These are phyloP conservation scores for Xylaria polymorpha DNA, from an alignment of 2,329 filamentous ascomycete genomes.

Conservation along the genomic window DNA sequence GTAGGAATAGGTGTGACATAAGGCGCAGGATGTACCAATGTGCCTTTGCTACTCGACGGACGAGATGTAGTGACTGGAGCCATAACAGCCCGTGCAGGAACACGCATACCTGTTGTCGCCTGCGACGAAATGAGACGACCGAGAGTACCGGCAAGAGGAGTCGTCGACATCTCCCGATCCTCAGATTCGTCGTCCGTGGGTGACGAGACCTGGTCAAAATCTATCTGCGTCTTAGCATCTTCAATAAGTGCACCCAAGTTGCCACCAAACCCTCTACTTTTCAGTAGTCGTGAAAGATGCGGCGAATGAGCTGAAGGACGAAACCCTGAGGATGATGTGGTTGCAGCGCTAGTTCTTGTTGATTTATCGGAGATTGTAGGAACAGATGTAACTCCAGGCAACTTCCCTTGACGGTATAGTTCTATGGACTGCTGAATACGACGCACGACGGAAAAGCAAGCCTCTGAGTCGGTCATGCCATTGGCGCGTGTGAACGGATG, in stretches of 20 bases:
- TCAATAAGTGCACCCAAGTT: conserved; percentile 69
- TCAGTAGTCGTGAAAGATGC: conserved; percentile 74
- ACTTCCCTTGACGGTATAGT: conserved; percentile 63
- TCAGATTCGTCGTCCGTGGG: conserved; percentile 66
- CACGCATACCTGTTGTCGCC: conserved; percentile 58
- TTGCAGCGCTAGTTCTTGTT: conserved; percentile 41
- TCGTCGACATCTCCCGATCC: conserved; percentile 58
- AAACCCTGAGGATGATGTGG: conserved; percentile 55
- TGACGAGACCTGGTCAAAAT: conserved; percentile 62
- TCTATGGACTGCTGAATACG: conserved; percentile 67
- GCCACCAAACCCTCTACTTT: conserved; percentile 69
- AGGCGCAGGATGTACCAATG: conserved; percentile 53
- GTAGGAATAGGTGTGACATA: conserved; percentile 55
- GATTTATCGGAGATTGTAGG: conserved; percentile 50
- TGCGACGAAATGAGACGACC: conserved; percentile 54
- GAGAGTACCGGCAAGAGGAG: conserved; percentile 53
- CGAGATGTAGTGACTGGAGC: conserved; percentile 61
- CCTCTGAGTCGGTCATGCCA: conserved; percentile 63
- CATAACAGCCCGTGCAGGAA: conserved; percentile 68
- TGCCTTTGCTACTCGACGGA: conserved; percentile 68
- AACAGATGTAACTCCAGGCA: conserved; percentile 61
- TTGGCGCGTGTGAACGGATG: conserved; percentile 72
- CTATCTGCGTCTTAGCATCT: conserved; percentile 67
- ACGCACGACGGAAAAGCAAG: conserved; percentile 60
- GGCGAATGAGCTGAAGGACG: conserved; percentile 69